Evolutionary conservation across 352 stramenopile species (phyloP).

Genomic region (Blastocystis sp.): DNA sequence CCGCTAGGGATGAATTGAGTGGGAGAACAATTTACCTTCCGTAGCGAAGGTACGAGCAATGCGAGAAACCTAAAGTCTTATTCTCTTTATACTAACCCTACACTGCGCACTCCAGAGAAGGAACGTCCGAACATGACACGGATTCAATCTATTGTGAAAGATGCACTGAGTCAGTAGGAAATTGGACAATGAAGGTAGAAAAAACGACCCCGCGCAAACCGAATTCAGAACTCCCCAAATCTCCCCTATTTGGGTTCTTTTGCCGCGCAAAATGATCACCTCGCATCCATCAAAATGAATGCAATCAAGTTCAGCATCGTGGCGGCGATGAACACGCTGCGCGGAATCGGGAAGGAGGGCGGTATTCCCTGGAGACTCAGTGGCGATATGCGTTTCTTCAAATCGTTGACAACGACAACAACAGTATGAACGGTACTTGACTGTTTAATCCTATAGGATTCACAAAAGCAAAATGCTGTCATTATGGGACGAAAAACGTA

Average conservation of each 20-base stretch:
- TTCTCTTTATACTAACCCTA: not conserved
- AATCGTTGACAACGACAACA: conserved; percentile 65
- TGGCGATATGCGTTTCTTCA: conserved; percentile 89
- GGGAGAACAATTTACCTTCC: not conserved
- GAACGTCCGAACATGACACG: conserved; percentile 29
- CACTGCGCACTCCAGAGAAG: conserved; percentile 7
- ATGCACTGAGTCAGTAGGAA: not conserved
- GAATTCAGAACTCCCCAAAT: not conserved
- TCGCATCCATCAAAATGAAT: conserved; percentile 18
- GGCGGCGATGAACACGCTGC: conserved; percentile 72
- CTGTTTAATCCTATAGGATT: conserved; percentile 42
- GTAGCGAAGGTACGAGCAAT: not conserved
- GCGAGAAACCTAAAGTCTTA: not conserved
- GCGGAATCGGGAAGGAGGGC: conserved; percentile 74
- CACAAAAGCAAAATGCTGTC: conserved; percentile 77
- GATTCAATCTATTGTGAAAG: not conserved
- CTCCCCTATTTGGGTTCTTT: not conserved
- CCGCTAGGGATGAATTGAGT: not conserved
- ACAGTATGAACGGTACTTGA: conserved; percentile 4
- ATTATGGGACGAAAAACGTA: conserved; percentile 99
- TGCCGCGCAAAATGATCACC: not conserved
- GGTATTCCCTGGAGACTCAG: conserved; percentile 84
- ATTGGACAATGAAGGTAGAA: not conserved
- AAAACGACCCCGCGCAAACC: not conserved
- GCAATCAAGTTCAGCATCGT: conserved; percentile 67